Conservation (phyloP, 2,329 filamentous ascomycete genomes). For the Paracamarosporium sp. region DNA sequence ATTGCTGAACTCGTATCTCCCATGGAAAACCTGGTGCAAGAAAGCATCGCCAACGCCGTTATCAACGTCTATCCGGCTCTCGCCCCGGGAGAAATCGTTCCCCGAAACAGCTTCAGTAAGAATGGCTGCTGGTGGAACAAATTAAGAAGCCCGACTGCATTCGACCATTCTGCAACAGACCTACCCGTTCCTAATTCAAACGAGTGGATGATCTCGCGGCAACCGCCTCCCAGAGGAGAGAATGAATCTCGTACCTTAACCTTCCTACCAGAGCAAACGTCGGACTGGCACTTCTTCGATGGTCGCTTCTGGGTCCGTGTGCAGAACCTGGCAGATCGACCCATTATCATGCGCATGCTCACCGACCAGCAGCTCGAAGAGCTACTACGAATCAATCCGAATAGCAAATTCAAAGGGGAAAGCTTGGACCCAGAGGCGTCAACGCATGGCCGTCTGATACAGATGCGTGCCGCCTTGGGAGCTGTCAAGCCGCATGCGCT, state of each 20-base stretch:
- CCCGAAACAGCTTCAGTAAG: conserved; percentile 23
- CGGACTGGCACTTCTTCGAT: conserved; percentile 59
- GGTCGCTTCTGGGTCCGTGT: conserved; percentile 63
- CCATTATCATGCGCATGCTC: conserved; percentile 49
- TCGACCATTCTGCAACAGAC: conserved; percentile 7
- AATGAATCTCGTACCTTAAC: not conserved
- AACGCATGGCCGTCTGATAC: not conserved
- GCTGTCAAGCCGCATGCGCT: conserved; percentile 2
- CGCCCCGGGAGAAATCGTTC: not conserved
- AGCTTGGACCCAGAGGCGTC: not conserved
- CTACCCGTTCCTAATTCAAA: conserved; percentile 9
- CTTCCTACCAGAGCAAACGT: conserved; percentile 14
- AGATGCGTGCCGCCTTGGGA: not conserved
- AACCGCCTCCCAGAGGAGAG: conserved; percentile 21
- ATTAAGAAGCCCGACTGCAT: conserved; percentile 19
- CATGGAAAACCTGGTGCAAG: conserved; percentile 50
- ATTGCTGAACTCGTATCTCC: conserved; percentile 60
- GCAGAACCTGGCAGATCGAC: conserved; percentile 34
- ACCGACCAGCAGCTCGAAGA: conserved; percentile 18
- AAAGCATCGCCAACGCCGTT: conserved; percentile 51
- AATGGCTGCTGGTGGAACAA: conserved; percentile 35
- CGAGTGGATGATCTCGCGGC: conserved; percentile 38
- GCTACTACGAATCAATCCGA: not conserved
- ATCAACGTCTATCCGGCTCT: conserved; percentile 50
- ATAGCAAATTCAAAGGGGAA: not conserved